Conservation (phyloP, 331 rosid species). For the Cydonia oblonga region DNA sequence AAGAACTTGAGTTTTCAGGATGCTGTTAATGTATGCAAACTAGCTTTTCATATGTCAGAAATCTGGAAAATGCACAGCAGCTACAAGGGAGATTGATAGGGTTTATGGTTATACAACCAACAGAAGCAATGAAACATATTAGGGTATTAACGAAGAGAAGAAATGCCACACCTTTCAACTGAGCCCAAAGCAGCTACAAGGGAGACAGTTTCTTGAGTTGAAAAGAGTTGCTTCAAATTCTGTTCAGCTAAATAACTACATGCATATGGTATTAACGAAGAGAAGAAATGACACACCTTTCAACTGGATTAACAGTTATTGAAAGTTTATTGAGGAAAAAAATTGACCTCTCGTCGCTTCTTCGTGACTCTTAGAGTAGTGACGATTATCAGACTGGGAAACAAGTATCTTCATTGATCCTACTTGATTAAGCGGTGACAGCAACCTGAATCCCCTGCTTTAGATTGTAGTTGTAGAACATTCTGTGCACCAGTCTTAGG, state of each 20-base stretch:
- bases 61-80: background rate
- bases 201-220: background rate
- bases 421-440: background rate
- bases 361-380: background rate
- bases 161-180: too few relatives aligned
- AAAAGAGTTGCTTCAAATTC: background rate
- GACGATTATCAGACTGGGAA: background rate
- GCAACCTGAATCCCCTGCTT: background rate
- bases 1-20: background rate
- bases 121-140: background rate
- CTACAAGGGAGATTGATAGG: background rate
- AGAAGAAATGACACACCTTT: background rate
- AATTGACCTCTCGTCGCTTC: background rate
- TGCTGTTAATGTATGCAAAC: background rate
- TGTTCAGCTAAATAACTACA: background rate
- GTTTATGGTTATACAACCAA: background rate
- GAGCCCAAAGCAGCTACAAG: background rate
- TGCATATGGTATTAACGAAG: background rate
- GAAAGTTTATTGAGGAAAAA: background rate
- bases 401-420: background rate
- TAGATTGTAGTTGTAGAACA: background rate
- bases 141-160: too few relatives aligned
- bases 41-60: background rate
- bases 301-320: background rate
- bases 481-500: slow-evolving; percentile 4